These are phyloP conservation scores for Rhizophagus clarus DNA, from an alignment of 192 early-diverging fungal species.

Conservation along the genomic window DNA sequence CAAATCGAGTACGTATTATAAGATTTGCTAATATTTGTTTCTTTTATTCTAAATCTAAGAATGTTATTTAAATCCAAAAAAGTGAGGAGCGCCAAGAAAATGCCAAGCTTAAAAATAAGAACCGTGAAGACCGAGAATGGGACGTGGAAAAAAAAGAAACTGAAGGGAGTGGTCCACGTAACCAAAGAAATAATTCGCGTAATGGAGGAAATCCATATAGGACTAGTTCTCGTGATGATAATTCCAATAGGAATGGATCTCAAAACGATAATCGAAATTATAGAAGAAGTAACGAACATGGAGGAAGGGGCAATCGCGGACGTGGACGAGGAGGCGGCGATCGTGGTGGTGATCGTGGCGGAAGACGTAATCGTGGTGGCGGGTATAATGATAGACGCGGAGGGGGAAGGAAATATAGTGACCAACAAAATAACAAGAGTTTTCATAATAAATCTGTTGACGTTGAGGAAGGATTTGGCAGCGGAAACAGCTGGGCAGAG, in stretches of 20 bases:
- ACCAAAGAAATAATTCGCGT: conserved; percentile 6
- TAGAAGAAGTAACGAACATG: not conserved
- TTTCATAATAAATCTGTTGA: not conserved
- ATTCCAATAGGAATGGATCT: not conserved
- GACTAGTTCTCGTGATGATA: not conserved
- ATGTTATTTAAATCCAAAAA: not conserved
- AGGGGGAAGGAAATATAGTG: not conserved
- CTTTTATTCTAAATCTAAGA: not conserved
- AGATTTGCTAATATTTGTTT: not conserved
- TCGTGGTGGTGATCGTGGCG: not conserved
- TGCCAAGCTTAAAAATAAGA: conserved; percentile 16
- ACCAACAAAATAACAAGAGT: not conserved
- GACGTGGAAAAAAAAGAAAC: conserved; percentile 25
- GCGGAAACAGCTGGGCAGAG: conserved; percentile 14
- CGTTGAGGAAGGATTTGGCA: not conserved
- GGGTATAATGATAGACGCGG: not conserved
- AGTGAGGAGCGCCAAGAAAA: conserved; percentile 28
- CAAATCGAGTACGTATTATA: not conserved
- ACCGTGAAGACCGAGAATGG: conserved; percentile 30
- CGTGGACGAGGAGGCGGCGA: not conserved
- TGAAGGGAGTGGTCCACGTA: conserved; percentile 19
- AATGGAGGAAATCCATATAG: not conserved
- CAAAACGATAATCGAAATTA: not conserved
- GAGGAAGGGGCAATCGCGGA: not conserved
- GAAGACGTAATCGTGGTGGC: not conserved